Base-by-base conservation (phyloP, 331 rosid species). In the Telfairia occidentalis region DNA sequence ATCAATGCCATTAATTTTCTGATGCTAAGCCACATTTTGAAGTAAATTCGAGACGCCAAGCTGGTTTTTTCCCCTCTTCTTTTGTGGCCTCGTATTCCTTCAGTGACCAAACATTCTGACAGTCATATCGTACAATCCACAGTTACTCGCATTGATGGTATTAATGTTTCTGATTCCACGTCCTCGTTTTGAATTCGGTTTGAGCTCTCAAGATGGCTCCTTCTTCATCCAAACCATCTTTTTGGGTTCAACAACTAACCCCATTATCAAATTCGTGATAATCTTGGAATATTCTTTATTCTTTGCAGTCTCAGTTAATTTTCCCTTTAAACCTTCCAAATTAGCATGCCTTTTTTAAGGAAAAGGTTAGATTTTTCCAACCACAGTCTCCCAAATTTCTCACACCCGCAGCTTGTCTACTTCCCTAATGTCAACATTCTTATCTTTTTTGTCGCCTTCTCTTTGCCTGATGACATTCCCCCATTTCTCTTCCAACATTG, bases 401-500 rank as follows among this genome's bases (percentile, higher is more conserved):
- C n/a, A 15, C 4, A 12, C 74, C 74, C 58, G 28, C 75, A 70
- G 26, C 24, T 70, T 46, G 75, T 46, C 60, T 71, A 18, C 76
- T 71, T 30, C 60, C 60, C 58, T 71, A 30, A 71, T 71, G 76
- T 71, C 60, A 49, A 71, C 7, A 48, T 48, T 18, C 76, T 71
- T 71, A 30, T 71, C 76, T 48, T 30, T 32, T 71, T 49, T 30
- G 60, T 71, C 60, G 4, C n/a, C 60, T 49, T 48, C 19, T 32
- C 21, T 26, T 49, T 3, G 60, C 59, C 18, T 48, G 55, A 46
- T 28, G 8, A 28, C 53, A 45, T 29, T 71, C 26, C 5, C 40
- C 11, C 49, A 63, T 35, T 32, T 34, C 40, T n/a, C 29, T 34
- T 0, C 28, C 7, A 63, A 16, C 16, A 34, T 63, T 63, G 71